Base-by-base conservation (phyloP, 345 rosid species). In the Populus euphratica region DNA sequence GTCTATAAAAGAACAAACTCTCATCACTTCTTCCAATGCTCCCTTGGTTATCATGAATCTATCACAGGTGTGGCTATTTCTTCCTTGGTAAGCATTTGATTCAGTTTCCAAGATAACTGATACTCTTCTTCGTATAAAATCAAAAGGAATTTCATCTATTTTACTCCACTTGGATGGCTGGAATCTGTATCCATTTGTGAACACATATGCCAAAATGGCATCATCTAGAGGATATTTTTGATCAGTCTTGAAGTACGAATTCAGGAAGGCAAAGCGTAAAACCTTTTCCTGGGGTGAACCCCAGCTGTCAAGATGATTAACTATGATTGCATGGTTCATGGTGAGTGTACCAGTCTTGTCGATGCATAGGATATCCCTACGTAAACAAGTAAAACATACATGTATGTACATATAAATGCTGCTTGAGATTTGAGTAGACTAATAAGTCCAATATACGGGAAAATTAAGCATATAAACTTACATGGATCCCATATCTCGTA, bases 291-390 rank as follows among this genome's bases (percentile, higher is more conserved):
- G 82, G 17, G 78, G 81, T 62, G 61, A 67, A 63, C 90, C 91
- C 88, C 88, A 78, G 79, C 88, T 68, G 67, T 91, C 90, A 2
- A 88, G 88, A 84, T 91, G 88, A 84, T 79, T 83, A 41, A 87
- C 85, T 85, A 88, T 77, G 63, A 91, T 83, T 65, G 89, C 89
- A 29, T 68, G 88, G 86, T 91, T 78, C 95, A 89, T 89, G 81
- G 95, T 91, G 12, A 91, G 90, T 9, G 93, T 91, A 47, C 95
- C 93, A 8, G 95, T 91, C 76, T 91, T 91, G 83, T 91, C 95
- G n/a, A 91, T 88, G 81, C 95, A 91, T 49, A 91, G 80, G 68
- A 86, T 87, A 64, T 91, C 90, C 95, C 93, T 91, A 78, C 36
- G 65, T 43, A 70, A 72, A 47, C 33, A 18, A 17, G 8, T 52